Percentiles rank a stretch among this genome's conserved stretches.
Conservation (phyloP, 2,329 filamentous ascomycete species). For the Botrytis pseudocinerea region DNA sequence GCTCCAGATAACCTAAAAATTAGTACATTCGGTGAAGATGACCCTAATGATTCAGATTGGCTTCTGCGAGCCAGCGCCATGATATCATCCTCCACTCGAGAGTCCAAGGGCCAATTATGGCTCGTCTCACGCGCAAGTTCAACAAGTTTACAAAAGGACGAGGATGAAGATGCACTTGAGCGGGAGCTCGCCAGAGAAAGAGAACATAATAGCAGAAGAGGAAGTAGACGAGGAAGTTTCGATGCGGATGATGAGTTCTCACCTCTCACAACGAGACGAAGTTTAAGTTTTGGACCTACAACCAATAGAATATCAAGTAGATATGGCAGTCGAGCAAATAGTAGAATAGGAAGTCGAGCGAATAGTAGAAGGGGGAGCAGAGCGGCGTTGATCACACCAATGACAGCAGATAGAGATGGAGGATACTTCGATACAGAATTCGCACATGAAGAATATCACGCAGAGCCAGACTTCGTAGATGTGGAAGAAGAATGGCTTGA, state of each 20-base stretch:
- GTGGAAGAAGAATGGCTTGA: conserved; percentile 59
- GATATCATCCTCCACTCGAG: conserved; percentile 61
- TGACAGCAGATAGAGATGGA: conserved; percentile 46
- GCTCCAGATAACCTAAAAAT: conserved; percentile 34
- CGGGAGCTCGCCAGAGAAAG: conserved; percentile 53
- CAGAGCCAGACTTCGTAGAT: conserved; percentile 63
- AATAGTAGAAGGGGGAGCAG: conserved; percentile 24
- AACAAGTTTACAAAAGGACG: conserved; percentile 57
- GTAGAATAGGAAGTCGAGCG: conserved; percentile 35
- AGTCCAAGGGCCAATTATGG: conserved; percentile 70
- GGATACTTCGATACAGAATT: conserved; percentile 46
- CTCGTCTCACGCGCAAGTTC: conserved; percentile 65
- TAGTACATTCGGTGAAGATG: conserved; percentile 38
- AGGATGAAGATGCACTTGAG: conserved; percentile 55
- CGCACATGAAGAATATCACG: conserved; percentile 43
- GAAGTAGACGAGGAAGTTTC: conserved; percentile 40
- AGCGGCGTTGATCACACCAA: conserved; percentile 43
- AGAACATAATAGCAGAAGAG: conserved; percentile 46
- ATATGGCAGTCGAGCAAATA: conserved; percentile 46
- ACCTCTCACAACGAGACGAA: conserved; percentile 36
- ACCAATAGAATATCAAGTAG: conserved; percentile 53
- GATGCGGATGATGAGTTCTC: conserved; percentile 44
- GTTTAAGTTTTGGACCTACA: conserved; percentile 42
- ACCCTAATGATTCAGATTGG: conserved; percentile 61
- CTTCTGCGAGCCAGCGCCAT: conserved; percentile 62